A percentile compares a stretch with the other conserved stretches of the same genome.
phyloP scores from a whole-genome alignment of 2,329 filamentous ascomycete genomes.

The Penicillium sp. region DNA sequence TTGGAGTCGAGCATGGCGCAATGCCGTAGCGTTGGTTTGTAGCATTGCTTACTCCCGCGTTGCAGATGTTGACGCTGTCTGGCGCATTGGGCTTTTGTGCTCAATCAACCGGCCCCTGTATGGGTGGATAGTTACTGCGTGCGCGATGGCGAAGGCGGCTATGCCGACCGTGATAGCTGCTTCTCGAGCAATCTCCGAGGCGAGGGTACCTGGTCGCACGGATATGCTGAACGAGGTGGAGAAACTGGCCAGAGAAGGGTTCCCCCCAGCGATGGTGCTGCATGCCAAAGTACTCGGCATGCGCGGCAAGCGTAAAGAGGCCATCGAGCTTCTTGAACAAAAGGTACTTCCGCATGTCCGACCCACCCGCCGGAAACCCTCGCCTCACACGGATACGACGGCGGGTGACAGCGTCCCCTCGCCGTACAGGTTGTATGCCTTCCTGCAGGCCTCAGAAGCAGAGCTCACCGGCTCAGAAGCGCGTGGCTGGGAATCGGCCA shows the following conservation, averaged over 20 bases:
- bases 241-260: slow-evolving; percentile 23
- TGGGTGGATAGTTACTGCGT: slow-evolving; percentile 24
- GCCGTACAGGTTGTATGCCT: slow-evolving; percentile 31
- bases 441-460: slow-evolving; percentile 10
- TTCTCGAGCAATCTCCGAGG: slow-evolving; percentile 5
- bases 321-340: slow-evolving; percentile 25
- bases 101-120: slow-evolving; percentile 3
- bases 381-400: slow-evolving; percentile 10
- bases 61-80: slow-evolving; percentile 27
- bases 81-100: slow-evolving; percentile 22
- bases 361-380: slow-evolving; percentile 10
- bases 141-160: slow-evolving; percentile 22
- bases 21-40: neutral
- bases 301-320: slow-evolving; percentile 22
- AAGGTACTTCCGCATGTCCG: slow-evolving; percentile 23
- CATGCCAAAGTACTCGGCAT: slow-evolving; percentile 28
- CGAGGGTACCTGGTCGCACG: slow-evolving; percentile 1
- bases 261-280: slow-evolving; percentile 30
- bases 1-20: too few relatives aligned
- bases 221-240: slow-evolving; percentile 17
- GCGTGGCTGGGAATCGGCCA: slow-evolving; percentile 14
- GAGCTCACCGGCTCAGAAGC: slow-evolving; percentile 1
- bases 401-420: slow-evolving; percentile 14
- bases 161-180: slow-evolving; percentile 19
- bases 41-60: neutral